Base-by-base conservation (phyloP, 768 basidiomycete species). In the Mycena leptocephala region DNA sequence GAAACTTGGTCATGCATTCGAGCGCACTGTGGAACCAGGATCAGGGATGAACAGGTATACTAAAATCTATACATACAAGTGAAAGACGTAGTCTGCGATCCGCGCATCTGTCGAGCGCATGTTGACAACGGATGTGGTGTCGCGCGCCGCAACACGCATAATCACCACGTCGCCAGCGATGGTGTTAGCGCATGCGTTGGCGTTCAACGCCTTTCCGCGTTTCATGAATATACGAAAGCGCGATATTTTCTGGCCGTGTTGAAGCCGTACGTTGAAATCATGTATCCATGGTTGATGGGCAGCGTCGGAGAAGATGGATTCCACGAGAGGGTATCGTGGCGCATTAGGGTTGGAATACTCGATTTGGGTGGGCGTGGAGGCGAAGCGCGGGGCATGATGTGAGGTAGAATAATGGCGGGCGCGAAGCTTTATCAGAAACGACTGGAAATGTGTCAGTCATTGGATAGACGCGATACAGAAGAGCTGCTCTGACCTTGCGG, bases 311-410 rank as follows among this genome's bases (percentile, higher is more conserved):
- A n/a, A n/a, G n/a, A n/a, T n/a, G n/a, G n/a, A n/a, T n/a, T n/a
- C n/a, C n/a, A n/a, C n/a, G n/a, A n/a, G n/a, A 35, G 67, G 67
- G 55, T 67, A 67, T 24, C 65, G 65, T n/a, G 65, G n/a, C n/a
- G n/a, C 20, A 26, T 69, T n/a, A n/a, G 55, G 51, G 67, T 33
- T 33, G 53, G 67, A 8, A 3, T 9, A 1, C 37, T 69, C 67
- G 32, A 62, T 62, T 22, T 39, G 32, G 59, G 59, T 62, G 35
- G 59, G 59, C 32, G 59, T 62, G 59, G 35, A 62, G 59, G 59
- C 59, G 59, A 62, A 41, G 59, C 59, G 59, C 11, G 59, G 59
- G 35, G n/a, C n/a, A n/a, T n/a, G n/a, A n/a, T n/a, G n/a, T n/a
- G n/a, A n/a, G n/a, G n/a, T n/a, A n/a, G n/a, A 62, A 26, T 62